Conservation (phyloP, 495 filamentous ascomycete species). For the Amniculicola lignicola region DNA sequence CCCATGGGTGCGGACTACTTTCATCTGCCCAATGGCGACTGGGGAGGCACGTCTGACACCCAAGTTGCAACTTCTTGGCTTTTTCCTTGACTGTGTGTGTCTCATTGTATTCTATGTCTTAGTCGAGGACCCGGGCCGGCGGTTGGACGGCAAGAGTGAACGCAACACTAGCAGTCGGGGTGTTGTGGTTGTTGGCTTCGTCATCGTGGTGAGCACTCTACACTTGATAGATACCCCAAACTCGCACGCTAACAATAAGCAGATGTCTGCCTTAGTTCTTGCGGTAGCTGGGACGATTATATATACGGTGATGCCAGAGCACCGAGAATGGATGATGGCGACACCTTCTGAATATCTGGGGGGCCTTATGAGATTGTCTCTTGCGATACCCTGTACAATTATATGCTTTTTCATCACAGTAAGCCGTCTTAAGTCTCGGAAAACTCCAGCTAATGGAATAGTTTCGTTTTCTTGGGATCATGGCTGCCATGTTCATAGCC, state of each 20-base stretch:
- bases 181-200: conserved; percentile 27
- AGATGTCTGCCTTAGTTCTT: conserved; percentile 21
- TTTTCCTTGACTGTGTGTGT: conserved; percentile 26
- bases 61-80: conserved; percentile 28
- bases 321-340: conserved; percentile 29
- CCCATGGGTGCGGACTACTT: conserved; percentile 26
- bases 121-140: conserved; percentile 6
- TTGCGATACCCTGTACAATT: conserved; percentile 24
- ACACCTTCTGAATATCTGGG: conserved; percentile 10
- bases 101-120: conserved; percentile 18
- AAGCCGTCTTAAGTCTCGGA: conserved; percentile 7
- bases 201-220: background rate
- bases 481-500: conserved; percentile 22
- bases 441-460: background rate
- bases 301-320: conserved; percentile 19
- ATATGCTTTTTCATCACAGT: conserved; percentile 34
- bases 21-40: conserved; percentile 34
- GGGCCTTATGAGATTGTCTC: conserved; percentile 12
- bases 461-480: conserved; percentile 25
- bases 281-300: conserved; percentile 10
- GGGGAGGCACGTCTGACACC: conserved; percentile 15
- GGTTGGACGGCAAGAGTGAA: background rate
- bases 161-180: conserved; percentile 2
- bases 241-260: background rate
- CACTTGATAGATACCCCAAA: background rate